Base-by-base conservation (phyloP, 2,329 filamentous ascomycete species). In the Mollisiaceae sp. region DNA sequence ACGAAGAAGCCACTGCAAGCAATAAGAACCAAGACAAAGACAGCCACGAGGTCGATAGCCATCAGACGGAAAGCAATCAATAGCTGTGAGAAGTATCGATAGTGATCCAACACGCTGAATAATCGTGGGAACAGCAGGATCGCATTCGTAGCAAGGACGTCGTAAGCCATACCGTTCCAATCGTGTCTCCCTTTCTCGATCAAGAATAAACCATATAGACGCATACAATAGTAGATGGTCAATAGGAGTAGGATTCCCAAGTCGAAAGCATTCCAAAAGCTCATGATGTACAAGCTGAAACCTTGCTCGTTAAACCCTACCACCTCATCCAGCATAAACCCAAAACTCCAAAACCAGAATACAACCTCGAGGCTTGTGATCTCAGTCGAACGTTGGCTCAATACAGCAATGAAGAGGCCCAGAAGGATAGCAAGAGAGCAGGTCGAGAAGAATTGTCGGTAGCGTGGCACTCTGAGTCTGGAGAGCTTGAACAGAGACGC, bases 271-370 rank as follows among this genome's bases (percentile, higher is more conserved):
- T 97, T 97, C 94, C 94, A 97, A 77, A 97, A 95, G 77, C 93
- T 97, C 89, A 97, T 94, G 74, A 97, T 92, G 79, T 97, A 98
- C 36, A 98, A 86, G 43, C 93, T 94, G 77, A 97, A 97, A 2
- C 94, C 94, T 78, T 97, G 93, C 77, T 98, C 94, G 71, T 94
- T 97, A 82, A 97, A 97, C 12, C 94, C 94, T 20, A 97, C 93
- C 24, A 98, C 86, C 78, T 97, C 94, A 74, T 97, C 94, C 38
- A 97, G 86, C 93, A 97, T 97, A 78, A 96, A 97, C 0, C 94
- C 94, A 32, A 93, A 92, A 75, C 93, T 97, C 94, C 94, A 98
- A 77, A 97, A 92, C 94, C 94, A 98, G 79, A 98, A 97, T 14
- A 97, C 77, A 18, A 97, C 82, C 77, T 98, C 94, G 11, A 97